Conservation (phyloP, 805 yeast species). For the Yarrowia yakushimensis region DNA sequence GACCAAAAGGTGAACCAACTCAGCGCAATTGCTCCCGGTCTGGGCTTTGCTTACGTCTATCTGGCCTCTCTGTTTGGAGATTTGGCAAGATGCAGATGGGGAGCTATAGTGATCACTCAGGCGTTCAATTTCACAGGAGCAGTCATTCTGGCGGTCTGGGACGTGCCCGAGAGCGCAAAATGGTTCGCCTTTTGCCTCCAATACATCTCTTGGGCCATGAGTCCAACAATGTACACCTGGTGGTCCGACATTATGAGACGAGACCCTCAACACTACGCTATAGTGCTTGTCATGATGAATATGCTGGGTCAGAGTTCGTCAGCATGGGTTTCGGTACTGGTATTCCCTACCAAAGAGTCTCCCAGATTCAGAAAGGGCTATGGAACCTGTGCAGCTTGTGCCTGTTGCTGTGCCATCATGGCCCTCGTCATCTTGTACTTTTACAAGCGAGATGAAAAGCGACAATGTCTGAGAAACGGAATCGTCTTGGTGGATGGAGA, state of each 20-base stretch:
- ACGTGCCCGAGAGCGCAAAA: background rate
- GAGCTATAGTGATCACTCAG: background rate
- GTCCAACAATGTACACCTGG: background rate
- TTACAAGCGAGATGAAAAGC: slow-evolving; percentile 52
- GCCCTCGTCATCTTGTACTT: slow-evolving; percentile 47
- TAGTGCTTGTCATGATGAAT: slow-evolving; percentile 49
- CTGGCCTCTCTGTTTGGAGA: background rate
- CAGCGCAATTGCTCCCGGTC: background rate
- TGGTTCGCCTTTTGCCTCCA: background rate
- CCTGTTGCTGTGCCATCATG: slow-evolving; percentile 20
- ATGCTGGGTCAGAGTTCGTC: slow-evolving; percentile 50
- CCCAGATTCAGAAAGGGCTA: slow-evolving; percentile 35
- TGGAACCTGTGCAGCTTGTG: slow-evolving; percentile 29
- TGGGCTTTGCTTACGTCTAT: background rate
- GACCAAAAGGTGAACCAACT: background rate
- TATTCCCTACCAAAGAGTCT: slow-evolving; percentile 38
- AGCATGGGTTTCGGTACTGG: slow-evolving; percentile 49
- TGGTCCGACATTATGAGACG: slow-evolving; percentile 38
- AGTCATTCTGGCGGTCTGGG: slow-evolving; percentile 1
- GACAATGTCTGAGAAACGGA: slow-evolving; percentile 47
- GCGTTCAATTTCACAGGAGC: background rate
- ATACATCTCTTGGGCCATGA: background rate
- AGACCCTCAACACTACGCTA: slow-evolving; percentile 49
- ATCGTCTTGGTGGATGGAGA: slow-evolving; percentile 33
- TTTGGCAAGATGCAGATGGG: background rate